phyloP scores from a whole-genome alignment of 2,329 filamentous ascomycete genomes.

The Lanzia echinophila region DNA sequence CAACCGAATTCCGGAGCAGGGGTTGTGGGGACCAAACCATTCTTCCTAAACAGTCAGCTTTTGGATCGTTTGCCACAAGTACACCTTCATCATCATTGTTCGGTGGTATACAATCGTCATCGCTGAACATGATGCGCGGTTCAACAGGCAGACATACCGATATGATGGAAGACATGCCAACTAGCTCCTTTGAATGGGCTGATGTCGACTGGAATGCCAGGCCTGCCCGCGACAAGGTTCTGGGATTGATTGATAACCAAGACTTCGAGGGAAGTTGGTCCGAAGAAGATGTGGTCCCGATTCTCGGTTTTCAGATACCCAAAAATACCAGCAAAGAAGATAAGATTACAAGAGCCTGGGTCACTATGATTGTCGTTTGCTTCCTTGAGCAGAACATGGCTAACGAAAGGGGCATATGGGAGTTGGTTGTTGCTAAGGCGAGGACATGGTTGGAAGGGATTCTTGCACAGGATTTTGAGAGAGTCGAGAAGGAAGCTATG shows the following conservation, averaged over 20 bases:
- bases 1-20: no score
- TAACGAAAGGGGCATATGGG: slow-evolving; percentile 50
- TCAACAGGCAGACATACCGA: not conserved
- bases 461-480: not conserved
- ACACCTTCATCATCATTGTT: no score
- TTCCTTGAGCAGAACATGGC: slow-evolving; percentile 42
- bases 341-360: not conserved
- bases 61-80: no score
- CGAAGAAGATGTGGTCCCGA: slow-evolving; percentile 7
- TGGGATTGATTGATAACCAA: slow-evolving; percentile 47
- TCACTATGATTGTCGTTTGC: slow-evolving; percentile 35
- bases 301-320: slow-evolving; percentile 11
- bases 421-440: slow-evolving; percentile 57
- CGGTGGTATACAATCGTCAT: no score
- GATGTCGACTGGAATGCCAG: not conserved
- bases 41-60: no score
- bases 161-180: not conserved
- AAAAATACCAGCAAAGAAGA: slow-evolving; percentile 9
- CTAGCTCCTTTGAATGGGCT: no score
- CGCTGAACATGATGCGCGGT: not conserved
- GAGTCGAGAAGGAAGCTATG: slow-evolving; percentile 10
- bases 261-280: slow-evolving; percentile 49
- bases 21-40: no score
- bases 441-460: slow-evolving; percentile 39
- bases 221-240: slow-evolving; percentile 28